Conservation (phyloP, 2,329 filamentous ascomycete genomes). For the Albophoma yamanashiensis region DNA sequence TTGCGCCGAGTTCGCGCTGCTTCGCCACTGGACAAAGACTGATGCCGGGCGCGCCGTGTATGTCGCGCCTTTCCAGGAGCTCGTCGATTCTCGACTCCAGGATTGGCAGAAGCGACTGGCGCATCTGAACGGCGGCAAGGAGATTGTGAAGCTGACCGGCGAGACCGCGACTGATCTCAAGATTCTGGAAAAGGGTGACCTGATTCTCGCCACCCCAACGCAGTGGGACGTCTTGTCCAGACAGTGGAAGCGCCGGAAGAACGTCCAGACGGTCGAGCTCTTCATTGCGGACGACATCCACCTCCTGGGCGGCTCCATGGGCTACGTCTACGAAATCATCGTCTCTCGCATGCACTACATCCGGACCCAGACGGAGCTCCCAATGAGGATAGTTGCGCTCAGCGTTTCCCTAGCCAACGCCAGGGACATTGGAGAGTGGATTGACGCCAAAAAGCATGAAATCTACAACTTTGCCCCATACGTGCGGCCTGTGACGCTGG, state of each 20-base stretch:
- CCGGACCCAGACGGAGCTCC: slow-evolving; percentile 72
- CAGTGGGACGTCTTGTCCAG: slow-evolving; percentile 96
- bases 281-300: slow-evolving; percentile 96
- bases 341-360: slow-evolving; percentile 99
- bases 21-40: slow-evolving; percentile 66
- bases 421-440: slow-evolving; percentile 92
- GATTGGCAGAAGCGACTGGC: slow-evolving; percentile 78
- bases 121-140: slow-evolving; percentile 68
- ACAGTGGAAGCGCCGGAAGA: slow-evolving; percentile 94
- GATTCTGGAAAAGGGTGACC: slow-evolving; percentile 73
- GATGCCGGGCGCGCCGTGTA: slow-evolving; percentile 71
- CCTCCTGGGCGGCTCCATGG: slow-evolving; percentile 75
- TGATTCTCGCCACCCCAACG: slow-evolving; percentile 82
- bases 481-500: slow-evolving; percentile 76
- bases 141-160: slow-evolving; percentile 85
- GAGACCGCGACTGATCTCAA: slow-evolving; percentile 88
- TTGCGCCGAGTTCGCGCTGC: slow-evolving; percentile 86
- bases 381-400: slow-evolving; percentile 78
- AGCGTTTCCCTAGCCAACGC: slow-evolving; percentile 90
- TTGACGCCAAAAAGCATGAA: slow-evolving; percentile 93
- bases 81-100: slow-evolving; percentile 69
- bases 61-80: slow-evolving; percentile 86
- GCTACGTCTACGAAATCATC: slow-evolving; percentile 89
- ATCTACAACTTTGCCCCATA: slow-evolving; percentile 98
- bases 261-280: slow-evolving; percentile 78